phyloP scores from a whole-genome alignment of 2,329 filamentous ascomycete genomes.

The Fusarium albidum region DNA sequence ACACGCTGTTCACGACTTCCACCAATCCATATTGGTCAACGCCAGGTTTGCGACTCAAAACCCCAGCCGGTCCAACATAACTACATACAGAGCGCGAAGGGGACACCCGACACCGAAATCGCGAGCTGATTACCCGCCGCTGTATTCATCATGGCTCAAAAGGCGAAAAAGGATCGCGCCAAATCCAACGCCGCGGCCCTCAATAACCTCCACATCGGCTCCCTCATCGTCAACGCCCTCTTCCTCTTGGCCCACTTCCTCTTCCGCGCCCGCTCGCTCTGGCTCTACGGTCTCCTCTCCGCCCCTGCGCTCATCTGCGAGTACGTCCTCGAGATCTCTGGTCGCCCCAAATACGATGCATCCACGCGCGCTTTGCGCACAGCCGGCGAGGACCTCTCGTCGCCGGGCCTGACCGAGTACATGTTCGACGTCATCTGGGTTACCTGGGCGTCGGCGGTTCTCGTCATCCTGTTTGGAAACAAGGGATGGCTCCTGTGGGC shows the following conservation, averaged over 20 bases:
- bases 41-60: slow-evolving; percentile 1
- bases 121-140: background rate
- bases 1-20: slow-evolving; percentile 17
- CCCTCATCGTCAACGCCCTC: slow-evolving; percentile 73
- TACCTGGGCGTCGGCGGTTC: slow-evolving; percentile 79
- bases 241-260: slow-evolving; percentile 79
- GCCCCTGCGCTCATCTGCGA: slow-evolving; percentile 81
- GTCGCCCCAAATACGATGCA: slow-evolving; percentile 77
- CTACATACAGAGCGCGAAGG: too few species aligned
- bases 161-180: slow-evolving; percentile 72
- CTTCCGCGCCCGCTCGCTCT: slow-evolving; percentile 68
- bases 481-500: slow-evolving; percentile 70
- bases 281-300: slow-evolving; percentile 77
- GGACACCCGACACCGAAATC: too few species aligned
- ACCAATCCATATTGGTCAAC: slow-evolving; percentile 8
- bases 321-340: slow-evolving; percentile 84
- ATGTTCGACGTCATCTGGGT: slow-evolving; percentile 98
- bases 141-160: slow-evolving; percentile 62
- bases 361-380: slow-evolving; percentile 72
- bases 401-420: slow-evolving; percentile 91
- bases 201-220: slow-evolving; percentile 82
- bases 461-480: slow-evolving; percentile 83
- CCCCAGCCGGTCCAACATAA: background rate
- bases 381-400: slow-evolving; percentile 87
- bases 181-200: slow-evolving; percentile 81